phyloP scores from a whole-genome alignment of 139 green algal genomes.

The Chlamydomonas urium region DNA sequence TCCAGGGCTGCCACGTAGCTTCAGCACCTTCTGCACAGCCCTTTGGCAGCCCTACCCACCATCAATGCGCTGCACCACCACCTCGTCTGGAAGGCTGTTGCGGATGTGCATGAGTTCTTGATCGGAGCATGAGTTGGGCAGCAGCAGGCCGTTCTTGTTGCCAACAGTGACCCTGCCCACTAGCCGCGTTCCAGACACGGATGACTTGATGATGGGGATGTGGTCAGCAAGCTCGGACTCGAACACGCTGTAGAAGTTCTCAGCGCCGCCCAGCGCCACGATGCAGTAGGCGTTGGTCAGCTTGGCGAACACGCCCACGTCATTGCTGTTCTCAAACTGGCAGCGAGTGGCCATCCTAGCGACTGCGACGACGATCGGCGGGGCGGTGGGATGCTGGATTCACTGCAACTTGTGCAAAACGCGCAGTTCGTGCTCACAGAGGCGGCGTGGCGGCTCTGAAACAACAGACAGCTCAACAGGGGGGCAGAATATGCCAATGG shows the following conservation, averaged over 20 bases:
- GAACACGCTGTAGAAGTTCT: constrained; percentile 99
- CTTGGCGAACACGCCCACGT: constrained; percentile 95
- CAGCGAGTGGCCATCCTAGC: constrained; percentile 75
- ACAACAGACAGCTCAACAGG: too few relatives aligned
- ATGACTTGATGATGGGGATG: constrained; percentile 95
- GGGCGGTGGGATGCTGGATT: too few relatives aligned
- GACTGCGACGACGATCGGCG: too few relatives aligned
- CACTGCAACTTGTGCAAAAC: too few relatives aligned
- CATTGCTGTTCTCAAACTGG: constrained; percentile 95
- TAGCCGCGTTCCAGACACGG: constrained; percentile 85
- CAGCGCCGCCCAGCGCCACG: constrained; percentile 79
- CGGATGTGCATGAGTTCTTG: constrained; percentile 97
- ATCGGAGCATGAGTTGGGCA: constrained; percentile 92
- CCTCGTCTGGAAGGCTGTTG: constrained; percentile 94
- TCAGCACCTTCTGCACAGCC: too few relatives aligned
- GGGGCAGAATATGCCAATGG: too few relatives aligned
- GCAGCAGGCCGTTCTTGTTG: constrained; percentile 96
- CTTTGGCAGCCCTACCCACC: constrained; percentile 13
- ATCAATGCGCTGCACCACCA: constrained; percentile 53
- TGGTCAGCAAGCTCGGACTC: constrained; percentile 94
- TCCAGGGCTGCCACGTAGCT: too few relatives aligned
- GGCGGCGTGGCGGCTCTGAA: too few relatives aligned
- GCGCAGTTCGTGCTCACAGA: too few relatives aligned
- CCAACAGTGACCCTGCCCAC: constrained; percentile 88
- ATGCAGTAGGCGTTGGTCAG: constrained; percentile 96